Base-by-base conservation (phyloP, 129 eudicot genomes). In the Scalesia atractyloides region DNA sequence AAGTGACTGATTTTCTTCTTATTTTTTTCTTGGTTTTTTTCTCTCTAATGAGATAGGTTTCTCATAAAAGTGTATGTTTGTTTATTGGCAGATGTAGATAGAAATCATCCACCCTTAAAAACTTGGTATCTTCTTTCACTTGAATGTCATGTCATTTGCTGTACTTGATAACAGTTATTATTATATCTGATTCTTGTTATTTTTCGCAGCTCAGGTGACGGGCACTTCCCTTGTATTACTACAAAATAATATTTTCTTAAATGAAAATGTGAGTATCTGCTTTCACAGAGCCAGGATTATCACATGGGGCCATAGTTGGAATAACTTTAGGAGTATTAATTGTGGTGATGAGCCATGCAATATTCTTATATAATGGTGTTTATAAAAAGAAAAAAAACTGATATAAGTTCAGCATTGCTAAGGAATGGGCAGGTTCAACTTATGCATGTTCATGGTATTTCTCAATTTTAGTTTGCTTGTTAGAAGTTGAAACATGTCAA, bases 231-330 rank as follows among this genome's bases (percentile, higher is more conserved):
- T 5, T 37, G 5, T 9, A 37, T 37, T 37, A 63, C 11, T 36
- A 50, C 51, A 52, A 52, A 16, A 7, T 52, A 4, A 17, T n/a
- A 52, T 6, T 16, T 52, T 16, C 59, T 7, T 78, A 37, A 44
- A 51, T 43, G 48, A 14, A 52, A 75, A 67, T 58, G 24, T 69
- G 66, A 64, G 54, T 79, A 56, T 70, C 68, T 73, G 15, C 66
- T 60, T 81, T 69, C 66, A 58, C 48, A 53, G 69, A 80, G 84
- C 51, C 83, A 85, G 95, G 95, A 61, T 44, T 87, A 58, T 79
- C 95, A 22, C 67, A 79, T 64, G 91, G 89, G 76, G 90, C 84
- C 64, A 85, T 85, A 53, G 95, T 79, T 75, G 96, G 92, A 57
- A 82, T 89, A 75, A 69, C 66, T 57, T 70, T 89, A 47, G 91